These are phyloP conservation scores for Botryotinia calthae DNA, from an alignment of 2,329 filamentous ascomycete genomes.

Conservation along the genomic window DNA sequence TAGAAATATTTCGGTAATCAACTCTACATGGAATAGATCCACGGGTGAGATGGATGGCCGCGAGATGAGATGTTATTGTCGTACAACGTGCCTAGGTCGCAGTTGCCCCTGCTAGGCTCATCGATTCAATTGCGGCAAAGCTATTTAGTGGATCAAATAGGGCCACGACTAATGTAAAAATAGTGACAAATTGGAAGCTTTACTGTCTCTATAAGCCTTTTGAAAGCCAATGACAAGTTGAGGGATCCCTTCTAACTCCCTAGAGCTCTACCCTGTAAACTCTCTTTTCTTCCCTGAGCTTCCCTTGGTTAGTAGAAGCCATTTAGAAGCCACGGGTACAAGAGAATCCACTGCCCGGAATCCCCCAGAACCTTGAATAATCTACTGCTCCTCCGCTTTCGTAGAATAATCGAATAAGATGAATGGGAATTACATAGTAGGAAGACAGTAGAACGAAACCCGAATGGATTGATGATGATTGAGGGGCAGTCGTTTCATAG, in stretches of 20 bases:
- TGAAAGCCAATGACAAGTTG: conserved; percentile 2
- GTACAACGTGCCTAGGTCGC: conserved; percentile 11
- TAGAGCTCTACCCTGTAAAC: conserved; percentile 8
- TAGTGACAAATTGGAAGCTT: conserved; percentile 18
- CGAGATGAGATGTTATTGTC: conserved; percentile 16
- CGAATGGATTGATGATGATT: conserved; percentile 3
- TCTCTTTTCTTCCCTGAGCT: conserved; percentile 4
- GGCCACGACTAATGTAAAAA: conserved; percentile 17
- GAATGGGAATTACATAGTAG: neutral
- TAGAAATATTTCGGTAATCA: conserved; percentile 13
- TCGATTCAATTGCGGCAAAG: conserved; percentile 16
- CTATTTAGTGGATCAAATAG: conserved; percentile 13
- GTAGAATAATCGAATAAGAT: neutral
- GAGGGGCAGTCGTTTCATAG: conserved; percentile 11
- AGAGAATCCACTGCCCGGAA: conserved; percentile 17
- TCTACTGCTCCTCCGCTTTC: neutral
- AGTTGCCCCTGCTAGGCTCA: conserved; percentile 2
- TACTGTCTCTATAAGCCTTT: neutral
- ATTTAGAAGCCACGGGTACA: conserved; percentile 4
- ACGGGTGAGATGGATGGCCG: conserved; percentile 14
- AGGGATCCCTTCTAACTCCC: conserved; percentile 4
- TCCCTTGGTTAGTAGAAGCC: conserved; percentile 1
- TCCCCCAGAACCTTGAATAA: conserved; percentile 18
- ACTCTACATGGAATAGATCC: conserved; percentile 9
- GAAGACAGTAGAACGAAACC: neutral